A percentile compares a stretch with the other conserved stretches of the same genome.
phyloP scores from a whole-genome alignment of 441 rosid species.

The Viola pubescens region DNA sequence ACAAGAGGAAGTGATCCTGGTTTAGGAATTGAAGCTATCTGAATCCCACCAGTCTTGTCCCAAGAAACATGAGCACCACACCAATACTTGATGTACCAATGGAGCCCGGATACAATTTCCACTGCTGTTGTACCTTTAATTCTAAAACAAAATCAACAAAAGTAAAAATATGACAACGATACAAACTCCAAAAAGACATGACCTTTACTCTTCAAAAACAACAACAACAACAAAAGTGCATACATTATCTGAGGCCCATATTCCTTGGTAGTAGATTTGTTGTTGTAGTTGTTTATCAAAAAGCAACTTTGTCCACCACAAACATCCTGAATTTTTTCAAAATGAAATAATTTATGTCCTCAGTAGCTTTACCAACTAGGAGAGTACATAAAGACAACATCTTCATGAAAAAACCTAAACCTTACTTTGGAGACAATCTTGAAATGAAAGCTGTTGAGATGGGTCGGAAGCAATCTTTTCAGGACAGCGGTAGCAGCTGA shows the following conservation, averaged over 20 bases:
- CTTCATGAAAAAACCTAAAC: not conserved
- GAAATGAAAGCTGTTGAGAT: slow-evolving; percentile 58
- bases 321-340: slow-evolving; percentile 45
- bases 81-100: slow-evolving; percentile 85
- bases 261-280: slow-evolving; percentile 12
- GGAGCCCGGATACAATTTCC: slow-evolving; percentile 88
- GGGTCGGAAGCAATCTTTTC: slow-evolving; percentile 66
- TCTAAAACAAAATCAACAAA: slow-evolving; percentile 25
- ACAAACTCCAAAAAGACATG: not conserved
- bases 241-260: slow-evolving; percentile 73
- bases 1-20: slow-evolving; percentile 74
- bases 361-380: not conserved
- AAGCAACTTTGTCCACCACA: slow-evolving; percentile 79
- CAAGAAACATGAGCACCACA: slow-evolving; percentile 94
- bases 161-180: not conserved
- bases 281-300: slow-evolving; percentile 42
- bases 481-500: slow-evolving; percentile 66
- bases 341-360: not conserved
- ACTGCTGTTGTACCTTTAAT: slow-evolving; percentile 80
- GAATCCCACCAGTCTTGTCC: slow-evolving; percentile 93
- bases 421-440: slow-evolving; percentile 62
- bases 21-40: slow-evolving; percentile 65
- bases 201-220: slow-evolving; percentile 14
- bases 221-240: slow-evolving; percentile 16
- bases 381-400: not conserved